Evolutionary conservation across 1,284 basidiomycete genomes (phyloP).

Genomic region (Fistulinella cinereoalba): DNA sequence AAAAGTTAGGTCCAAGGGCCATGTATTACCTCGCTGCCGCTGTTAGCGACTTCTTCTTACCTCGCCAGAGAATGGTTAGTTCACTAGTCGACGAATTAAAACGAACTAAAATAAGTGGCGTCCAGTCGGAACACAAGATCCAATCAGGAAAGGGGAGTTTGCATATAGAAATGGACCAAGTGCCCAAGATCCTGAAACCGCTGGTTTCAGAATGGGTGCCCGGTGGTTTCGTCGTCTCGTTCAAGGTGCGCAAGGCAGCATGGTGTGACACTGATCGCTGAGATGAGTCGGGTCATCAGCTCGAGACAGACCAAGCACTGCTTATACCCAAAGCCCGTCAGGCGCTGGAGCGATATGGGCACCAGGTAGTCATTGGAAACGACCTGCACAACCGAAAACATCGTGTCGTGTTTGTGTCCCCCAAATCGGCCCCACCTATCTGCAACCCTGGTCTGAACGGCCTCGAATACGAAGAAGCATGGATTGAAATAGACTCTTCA

Average conservation of each 20-base stretch:
- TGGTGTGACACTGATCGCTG: background rate
- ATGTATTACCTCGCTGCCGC: slow-evolving; percentile 98
- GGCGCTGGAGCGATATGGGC: slow-evolving; percentile 91
- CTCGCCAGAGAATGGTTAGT: slow-evolving; percentile 81
- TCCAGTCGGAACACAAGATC: slow-evolving; percentile 94
- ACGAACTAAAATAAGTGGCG: slow-evolving; percentile 12
- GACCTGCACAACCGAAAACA: slow-evolving; percentile 86
- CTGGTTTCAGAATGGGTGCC: slow-evolving; percentile 93
- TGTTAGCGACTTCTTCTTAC: slow-evolving; percentile 97
- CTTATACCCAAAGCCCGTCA: slow-evolving; percentile 89
- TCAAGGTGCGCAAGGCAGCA: slow-evolving; percentile 66
- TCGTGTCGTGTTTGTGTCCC: slow-evolving; percentile 86
- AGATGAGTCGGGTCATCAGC: slow-evolving; percentile 45
- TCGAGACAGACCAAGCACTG: slow-evolving; percentile 86
- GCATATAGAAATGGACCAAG: slow-evolving; percentile 97
- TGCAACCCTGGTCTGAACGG: slow-evolving; percentile 35
- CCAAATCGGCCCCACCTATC: slow-evolving; percentile 24
- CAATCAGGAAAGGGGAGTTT: slow-evolving; percentile 94
- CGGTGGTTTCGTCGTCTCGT: slow-evolving; percentile 91
- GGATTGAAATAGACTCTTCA: slow-evolving; percentile 64
- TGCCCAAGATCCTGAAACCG: slow-evolving; percentile 92
- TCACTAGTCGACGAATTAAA: background rate
- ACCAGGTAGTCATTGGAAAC: slow-evolving; percentile 97
- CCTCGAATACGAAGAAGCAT: slow-evolving; percentile 49
- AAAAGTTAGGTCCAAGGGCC: slow-evolving; percentile 64